Evolutionary conservation across 192 early-diverging fungal genomes (phyloP), one percentile per base, ranked within the genome.

Genomic region (Linnemannia schmuckeri): DNA sequence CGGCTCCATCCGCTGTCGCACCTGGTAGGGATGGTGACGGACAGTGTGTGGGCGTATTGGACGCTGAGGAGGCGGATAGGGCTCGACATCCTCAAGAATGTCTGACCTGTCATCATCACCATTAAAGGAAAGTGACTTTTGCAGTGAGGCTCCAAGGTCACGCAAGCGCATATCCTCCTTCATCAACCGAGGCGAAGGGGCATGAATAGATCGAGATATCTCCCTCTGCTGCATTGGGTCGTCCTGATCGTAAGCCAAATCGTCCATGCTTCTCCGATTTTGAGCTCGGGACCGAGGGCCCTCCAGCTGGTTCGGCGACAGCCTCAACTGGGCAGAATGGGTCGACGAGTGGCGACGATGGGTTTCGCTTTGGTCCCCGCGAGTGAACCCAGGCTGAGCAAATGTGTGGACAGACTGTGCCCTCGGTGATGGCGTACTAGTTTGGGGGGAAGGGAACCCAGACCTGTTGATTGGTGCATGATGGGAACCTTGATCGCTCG

Each of bases 61-160:
- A 33, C 61, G 70, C 41, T 77, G 57, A 72, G 37, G 54, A 22
- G 15, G n/a, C 55, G 42, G 55, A n/a, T 40, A 74, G 1, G 71
- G 30, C 35, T 74, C 79, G 2, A 75, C 79, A 3, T 87, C 79
- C 30, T 68, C 69, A 15, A 78, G 61, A 3, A 70, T 38, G 37
- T 76, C 79, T 22, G 74, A 66, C 47, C 81, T 78, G 22, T 87
- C 85, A 37, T 87, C 85, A 42, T 81, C 85, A 1, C 85, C 85
- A 75, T 87, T 81, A 24, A 87, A 87, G 0, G 85, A 87, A 12
- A 87, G 76, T 0, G 85, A 78, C 52, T 87, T 87, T 78, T 87
- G 85, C 15, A 87, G 72, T 8, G 79, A 74, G 1, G 47, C 71
- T 22, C 85, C 85, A n/a, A 87, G 47, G 20, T 87, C 85, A 55